phyloP scores from a whole-genome alignment of 208 protist species.

The Strigomonas galati region DNA sequence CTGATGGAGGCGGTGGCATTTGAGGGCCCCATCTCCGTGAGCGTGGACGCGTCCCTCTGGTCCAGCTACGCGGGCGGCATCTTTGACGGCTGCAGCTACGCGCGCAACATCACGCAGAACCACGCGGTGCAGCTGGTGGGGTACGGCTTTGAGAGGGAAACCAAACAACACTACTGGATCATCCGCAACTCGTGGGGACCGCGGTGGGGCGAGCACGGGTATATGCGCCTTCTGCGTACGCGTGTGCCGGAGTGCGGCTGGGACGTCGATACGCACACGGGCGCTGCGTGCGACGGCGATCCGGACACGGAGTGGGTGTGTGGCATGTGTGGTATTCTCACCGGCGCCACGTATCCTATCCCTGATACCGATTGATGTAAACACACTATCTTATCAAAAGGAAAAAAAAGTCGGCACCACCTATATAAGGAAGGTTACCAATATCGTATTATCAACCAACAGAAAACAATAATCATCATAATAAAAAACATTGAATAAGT shows the following conservation, averaged over 20 bases:
- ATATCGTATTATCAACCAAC: too few species aligned
- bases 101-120: conserved; percentile 64
- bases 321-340: conserved; percentile 85
- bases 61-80: conserved; percentile 66
- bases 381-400: not conserved
- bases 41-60: conserved; percentile 73
- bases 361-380: not conserved
- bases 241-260: conserved; percentile 29
- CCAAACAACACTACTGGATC: conserved; percentile 79
- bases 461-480: too few species aligned
- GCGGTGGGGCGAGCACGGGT: conserved; percentile 77
- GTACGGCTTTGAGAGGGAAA: conserved; percentile 60
- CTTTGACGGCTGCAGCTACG: conserved; percentile 61
- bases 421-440: too few species aligned
- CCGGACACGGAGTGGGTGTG: conserved; percentile 53
- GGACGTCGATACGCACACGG: conserved; percentile 40
- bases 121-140: conserved; percentile 87
- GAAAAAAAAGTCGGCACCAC: too few species aligned
- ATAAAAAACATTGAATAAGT: too few species aligned
- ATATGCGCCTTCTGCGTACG: conserved; percentile 68
- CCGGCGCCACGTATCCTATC: conserved; percentile 59
- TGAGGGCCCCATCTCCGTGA: conserved; percentile 73
- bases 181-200: conserved; percentile 88
- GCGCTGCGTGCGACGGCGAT: conserved; percentile 70
- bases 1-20: conserved; percentile 57